A percentile compares a stretch with the other conserved stretches of the same genome.
These are phyloP conservation scores for Metarhizium rileyi DNA, from an alignment of 2,329 filamentous ascomycete genomes.

Conservation along the genomic window DNA sequence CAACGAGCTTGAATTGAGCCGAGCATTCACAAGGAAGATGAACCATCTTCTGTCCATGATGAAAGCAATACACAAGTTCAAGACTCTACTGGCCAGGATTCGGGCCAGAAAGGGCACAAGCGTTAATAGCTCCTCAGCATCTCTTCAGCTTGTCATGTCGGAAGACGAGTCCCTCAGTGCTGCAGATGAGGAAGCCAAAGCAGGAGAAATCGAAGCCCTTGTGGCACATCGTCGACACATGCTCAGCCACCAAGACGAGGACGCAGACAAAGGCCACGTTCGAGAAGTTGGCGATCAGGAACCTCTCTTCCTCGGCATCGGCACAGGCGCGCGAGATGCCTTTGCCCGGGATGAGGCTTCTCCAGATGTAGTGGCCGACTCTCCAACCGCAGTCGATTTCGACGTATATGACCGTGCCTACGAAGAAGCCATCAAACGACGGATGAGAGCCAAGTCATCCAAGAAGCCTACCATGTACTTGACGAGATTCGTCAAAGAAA, in stretches of 20 bases:
- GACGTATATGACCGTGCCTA: constrained; percentile 87
- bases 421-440: constrained; percentile 61
- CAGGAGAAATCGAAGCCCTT: constrained; percentile 39
- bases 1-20: constrained; percentile 81
- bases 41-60: constrained; percentile 79
- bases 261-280: constrained; percentile 34
- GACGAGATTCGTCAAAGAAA: constrained; percentile 37
- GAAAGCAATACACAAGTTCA: constrained; percentile 87
- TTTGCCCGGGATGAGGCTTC: constrained; percentile 29
- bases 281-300: constrained; percentile 53
- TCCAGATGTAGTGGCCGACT: constrained; percentile 62
- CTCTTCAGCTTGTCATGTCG: not conserved
- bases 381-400: constrained; percentile 73
- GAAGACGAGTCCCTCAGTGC: constrained; percentile 11
- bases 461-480: constrained; percentile 36
- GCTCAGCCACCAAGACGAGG: constrained; percentile 22
- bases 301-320: constrained; percentile 66
- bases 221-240: constrained; percentile 37
- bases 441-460: constrained; percentile 45
- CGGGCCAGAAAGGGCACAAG: constrained; percentile 12
- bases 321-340: constrained; percentile 48
- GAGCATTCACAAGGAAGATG: constrained; percentile 86
- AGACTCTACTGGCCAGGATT: constrained; percentile 48
- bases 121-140: not conserved
- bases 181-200: constrained; percentile 26